Evolutionary conservation across 139 green algal species (phyloP).

Genomic region (Nannochloris sp.): DNA sequence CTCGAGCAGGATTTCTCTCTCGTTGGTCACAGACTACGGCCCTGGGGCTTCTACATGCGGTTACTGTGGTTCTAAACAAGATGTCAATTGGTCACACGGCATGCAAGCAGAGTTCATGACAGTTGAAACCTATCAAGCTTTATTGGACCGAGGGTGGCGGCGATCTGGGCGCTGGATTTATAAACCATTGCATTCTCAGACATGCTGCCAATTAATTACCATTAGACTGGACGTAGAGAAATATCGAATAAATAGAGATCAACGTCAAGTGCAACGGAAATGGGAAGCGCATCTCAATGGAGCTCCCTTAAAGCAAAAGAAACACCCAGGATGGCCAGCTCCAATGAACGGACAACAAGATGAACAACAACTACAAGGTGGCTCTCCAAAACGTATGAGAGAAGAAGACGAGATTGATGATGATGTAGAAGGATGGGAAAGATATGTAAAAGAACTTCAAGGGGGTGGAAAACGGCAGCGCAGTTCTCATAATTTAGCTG

Average conservation of each 20-base stretch:
- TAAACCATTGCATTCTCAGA: slow-evolving; percentile 20
- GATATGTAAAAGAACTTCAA: not conserved
- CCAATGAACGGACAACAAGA: no score
- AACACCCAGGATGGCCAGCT: no score
- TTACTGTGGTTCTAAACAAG: slow-evolving; percentile 19
- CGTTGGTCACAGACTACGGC: slow-evolving; percentile 20
- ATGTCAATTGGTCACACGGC: slow-evolving; percentile 12
- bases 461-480: slow-evolving; percentile 7
- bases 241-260: slow-evolving; percentile 30
- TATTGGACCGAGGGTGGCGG: slow-evolving; percentile 39
- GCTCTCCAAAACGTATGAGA: slow-evolving; percentile 13
- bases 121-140: slow-evolving; percentile 20
- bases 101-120: slow-evolving; percentile 30
- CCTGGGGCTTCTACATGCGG: slow-evolving; percentile 12
- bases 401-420: slow-evolving; percentile 1
- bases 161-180: slow-evolving; percentile 42
- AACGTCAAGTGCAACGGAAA: slow-evolving; percentile 14
- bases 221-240: slow-evolving; percentile 38
- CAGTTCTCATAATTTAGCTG: not conserved
- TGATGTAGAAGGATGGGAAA: not conserved
- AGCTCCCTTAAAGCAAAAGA: no score
- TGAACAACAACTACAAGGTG: not conserved
- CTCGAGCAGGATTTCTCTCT: no score
- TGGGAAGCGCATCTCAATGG: slow-evolving; percentile 26
- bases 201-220: slow-evolving; percentile 42